Conservation (phyloP, 257 asterid genomes). For the Nicotiana obtusifolia region DNA sequence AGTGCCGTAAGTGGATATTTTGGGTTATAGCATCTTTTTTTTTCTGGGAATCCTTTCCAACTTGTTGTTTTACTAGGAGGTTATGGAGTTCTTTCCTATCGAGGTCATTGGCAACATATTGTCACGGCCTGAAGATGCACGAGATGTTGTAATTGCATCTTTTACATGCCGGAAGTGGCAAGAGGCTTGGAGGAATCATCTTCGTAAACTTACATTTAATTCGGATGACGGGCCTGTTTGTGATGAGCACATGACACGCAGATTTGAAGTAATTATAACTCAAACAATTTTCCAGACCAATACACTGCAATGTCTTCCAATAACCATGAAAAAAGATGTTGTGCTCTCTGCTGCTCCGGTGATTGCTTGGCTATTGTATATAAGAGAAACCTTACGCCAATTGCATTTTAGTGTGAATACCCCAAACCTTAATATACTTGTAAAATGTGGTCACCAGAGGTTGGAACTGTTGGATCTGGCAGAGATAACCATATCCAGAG, state of each 20-base stretch:
- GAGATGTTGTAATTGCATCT: constrained; percentile 10
- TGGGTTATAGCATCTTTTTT: neutral
- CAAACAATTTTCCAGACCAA: neutral
- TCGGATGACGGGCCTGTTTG: neutral
- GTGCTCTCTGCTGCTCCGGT: neutral
- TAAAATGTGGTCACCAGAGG: constrained; percentile 69
- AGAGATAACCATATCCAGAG: constrained; percentile 60
- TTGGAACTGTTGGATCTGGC: constrained; percentile 67
- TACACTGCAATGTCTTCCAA: constrained; percentile 1
- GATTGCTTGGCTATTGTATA: constrained; percentile 8
- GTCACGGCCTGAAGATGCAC: constrained; percentile 7
- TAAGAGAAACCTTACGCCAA: constrained; percentile 33
- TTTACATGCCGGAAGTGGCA: constrained; percentile 6
- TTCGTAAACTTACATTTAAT: constrained; percentile 9
- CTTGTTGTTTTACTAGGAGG: neutral
- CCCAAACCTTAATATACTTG: constrained; percentile 66
- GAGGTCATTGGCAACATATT: constrained; percentile 13
- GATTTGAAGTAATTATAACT: neutral
- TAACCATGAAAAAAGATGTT: neutral
- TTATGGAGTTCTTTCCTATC: constrained; percentile 8
- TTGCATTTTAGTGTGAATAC: constrained; percentile 58
- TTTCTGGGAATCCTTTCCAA: neutral
- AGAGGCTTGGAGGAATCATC: constrained; percentile 1
- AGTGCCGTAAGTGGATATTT: neutral
- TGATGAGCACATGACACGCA: neutral